Evolutionary conservation across 139 green algal genomes (phyloP).

Genomic region (Tetradesmus obliquus): DNA sequence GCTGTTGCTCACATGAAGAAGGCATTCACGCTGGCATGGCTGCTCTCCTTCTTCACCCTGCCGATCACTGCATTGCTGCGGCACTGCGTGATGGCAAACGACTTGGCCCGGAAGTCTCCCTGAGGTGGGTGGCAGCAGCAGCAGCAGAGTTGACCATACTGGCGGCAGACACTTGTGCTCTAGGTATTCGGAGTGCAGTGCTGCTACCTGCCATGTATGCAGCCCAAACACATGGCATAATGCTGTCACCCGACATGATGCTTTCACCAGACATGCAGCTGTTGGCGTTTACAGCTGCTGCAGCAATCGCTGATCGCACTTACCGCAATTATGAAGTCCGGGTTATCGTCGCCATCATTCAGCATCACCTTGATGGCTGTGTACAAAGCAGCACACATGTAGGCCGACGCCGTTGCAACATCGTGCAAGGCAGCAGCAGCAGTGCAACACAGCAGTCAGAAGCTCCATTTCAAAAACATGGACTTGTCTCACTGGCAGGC

Average conservation of each 20-base stretch:
- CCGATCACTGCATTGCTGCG: neutral
- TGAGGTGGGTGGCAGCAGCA: neutral
- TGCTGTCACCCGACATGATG: neutral
- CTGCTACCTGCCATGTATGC: neutral
- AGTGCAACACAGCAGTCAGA: neutral
- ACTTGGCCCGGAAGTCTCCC: neutral
- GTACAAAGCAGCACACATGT: neutral
- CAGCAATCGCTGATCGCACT: neutral
- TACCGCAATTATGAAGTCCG: slow-evolving; percentile 8
- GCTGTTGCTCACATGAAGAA: slow-evolving; percentile 2
- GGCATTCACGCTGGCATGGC: neutral
- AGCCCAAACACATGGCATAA: neutral
- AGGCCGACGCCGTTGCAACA: neutral
- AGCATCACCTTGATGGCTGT: slow-evolving; percentile 31
- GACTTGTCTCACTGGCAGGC: neutral
- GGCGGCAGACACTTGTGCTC: neutral
- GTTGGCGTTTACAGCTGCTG: neutral
- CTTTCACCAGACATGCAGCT: neutral
- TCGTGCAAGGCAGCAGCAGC: neutral
- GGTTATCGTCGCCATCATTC: slow-evolving; percentile 21
- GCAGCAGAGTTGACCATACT: neutral
- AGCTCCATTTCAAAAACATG: neutral
- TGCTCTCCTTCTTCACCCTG: slow-evolving; percentile 25
- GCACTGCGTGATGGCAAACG: neutral
- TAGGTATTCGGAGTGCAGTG: neutral